Conservation (phyloP, 2,329 filamentous ascomycete species). For the Monosporascus cannonballus region DNA sequence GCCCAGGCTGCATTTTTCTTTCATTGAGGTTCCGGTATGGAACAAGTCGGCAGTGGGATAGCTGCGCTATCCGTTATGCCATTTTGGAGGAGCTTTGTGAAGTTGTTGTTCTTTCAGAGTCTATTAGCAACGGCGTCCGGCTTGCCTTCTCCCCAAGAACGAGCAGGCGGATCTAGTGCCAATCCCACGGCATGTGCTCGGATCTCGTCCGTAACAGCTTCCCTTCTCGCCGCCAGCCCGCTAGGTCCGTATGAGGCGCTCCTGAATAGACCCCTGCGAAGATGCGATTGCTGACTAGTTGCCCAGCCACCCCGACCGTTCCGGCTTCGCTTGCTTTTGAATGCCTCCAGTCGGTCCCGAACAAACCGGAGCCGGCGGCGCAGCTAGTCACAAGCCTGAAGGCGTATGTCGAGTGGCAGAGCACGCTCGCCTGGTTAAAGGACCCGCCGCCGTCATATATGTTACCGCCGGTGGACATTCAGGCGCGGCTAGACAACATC, state of each 20-base stretch:
- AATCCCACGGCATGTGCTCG: constrained; percentile 17
- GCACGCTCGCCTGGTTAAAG: constrained; percentile 40
- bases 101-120: constrained; percentile 1
- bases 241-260: constrained; percentile 6
- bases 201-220: constrained; percentile 11
- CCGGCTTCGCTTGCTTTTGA: constrained; percentile 29
- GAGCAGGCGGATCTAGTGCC: constrained; percentile 1
- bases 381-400: constrained; percentile 31
- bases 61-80: constrained; percentile 7
- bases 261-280: not conserved
- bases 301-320: constrained; percentile 25
- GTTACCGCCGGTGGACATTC: constrained; percentile 42
- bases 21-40: not conserved
- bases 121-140: constrained; percentile 10
- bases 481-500: constrained; percentile 39
- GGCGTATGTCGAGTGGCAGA: constrained; percentile 42
- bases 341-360: constrained; percentile 34
- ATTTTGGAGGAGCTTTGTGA: constrained; percentile 4
- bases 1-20: not conserved
- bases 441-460: constrained; percentile 46
- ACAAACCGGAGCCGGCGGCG: constrained; percentile 27
- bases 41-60: constrained; percentile 2
- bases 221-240: constrained; percentile 11
- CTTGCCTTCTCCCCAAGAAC: constrained; percentile 10
- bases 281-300: not conserved